A percentile compares a stretch with the other conserved stretches of the same genome.
Evolutionary conservation across 1,284 basidiomycete species (phyloP).

Genomic region (Ustilago sp.): DNA sequence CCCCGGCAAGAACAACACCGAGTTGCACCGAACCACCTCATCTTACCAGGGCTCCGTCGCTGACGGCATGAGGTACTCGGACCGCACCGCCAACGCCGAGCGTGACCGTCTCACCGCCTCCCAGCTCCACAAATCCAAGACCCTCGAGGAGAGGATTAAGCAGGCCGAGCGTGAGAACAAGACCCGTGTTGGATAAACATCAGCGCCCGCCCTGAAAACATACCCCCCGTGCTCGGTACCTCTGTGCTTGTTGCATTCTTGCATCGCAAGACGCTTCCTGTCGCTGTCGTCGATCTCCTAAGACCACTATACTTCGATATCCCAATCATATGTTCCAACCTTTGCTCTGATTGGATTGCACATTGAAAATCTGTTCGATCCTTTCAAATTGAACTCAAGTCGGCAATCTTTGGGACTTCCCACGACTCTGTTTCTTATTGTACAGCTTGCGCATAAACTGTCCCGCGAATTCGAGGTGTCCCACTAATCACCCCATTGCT

Average conservation of each 20-base stretch:
- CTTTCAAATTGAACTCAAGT: conserved; percentile 3
- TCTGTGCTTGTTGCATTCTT: not conserved
- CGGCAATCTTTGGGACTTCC: conserved; percentile 8
- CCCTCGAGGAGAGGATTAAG: conserved; percentile 67
- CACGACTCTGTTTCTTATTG: conserved; percentile 10
- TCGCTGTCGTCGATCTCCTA: not conserved
- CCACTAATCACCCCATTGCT: not conserved
- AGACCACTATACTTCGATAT: not conserved
- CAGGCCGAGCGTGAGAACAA: conserved; percentile 66
- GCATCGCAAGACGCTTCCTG: not conserved
- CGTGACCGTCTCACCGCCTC: conserved; percentile 65
- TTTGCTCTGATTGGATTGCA: not conserved
- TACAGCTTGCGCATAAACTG: not conserved
- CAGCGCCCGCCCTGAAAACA: not conserved
- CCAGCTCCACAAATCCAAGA: conserved; percentile 68
- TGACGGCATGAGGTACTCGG: conserved; percentile 68
- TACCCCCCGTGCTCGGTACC: not conserved
- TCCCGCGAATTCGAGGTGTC: too few relatives aligned
- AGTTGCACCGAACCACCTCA: conserved; percentile 68
- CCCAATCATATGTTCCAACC: not conserved
- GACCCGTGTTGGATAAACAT: conserved; percentile 16
- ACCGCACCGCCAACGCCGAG: conserved; percentile 51
- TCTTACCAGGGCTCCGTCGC: conserved; percentile 69
- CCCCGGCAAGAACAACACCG: conserved; percentile 62
- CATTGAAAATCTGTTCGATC: not conserved